These are phyloP conservation scores for Yamadazyma jaroonii DNA, from an alignment of 1,139 yeast species.

Conservation along the genomic window DNA sequence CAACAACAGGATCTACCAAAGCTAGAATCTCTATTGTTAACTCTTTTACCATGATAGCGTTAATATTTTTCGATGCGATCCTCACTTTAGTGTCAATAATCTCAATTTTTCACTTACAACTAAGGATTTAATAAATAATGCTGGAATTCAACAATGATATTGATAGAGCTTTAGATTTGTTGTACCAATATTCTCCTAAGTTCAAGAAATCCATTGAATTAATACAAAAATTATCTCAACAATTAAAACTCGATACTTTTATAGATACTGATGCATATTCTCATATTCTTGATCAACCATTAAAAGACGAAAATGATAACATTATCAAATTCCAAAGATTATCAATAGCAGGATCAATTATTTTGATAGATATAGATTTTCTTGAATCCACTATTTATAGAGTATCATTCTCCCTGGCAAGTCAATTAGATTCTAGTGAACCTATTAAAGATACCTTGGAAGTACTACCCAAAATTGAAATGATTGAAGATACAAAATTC, in stretches of 20 bases:
- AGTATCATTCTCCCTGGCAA: slow-evolving; percentile 38
- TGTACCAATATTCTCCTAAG: slow-evolving; percentile 31
- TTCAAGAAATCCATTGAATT: slow-evolving; percentile 38
- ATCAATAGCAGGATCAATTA: slow-evolving; percentile 43
- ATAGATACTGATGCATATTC: slow-evolving; percentile 38
- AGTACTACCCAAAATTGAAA: slow-evolving; percentile 7
- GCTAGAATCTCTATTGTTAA: slow-evolving; percentile 35
- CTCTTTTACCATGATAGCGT: slow-evolving; percentile 3
- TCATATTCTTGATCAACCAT: slow-evolving; percentile 20
- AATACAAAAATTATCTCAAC: slow-evolving; percentile 41
- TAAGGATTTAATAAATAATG: slow-evolving; percentile 5
- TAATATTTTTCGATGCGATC: slow-evolving; percentile 1
- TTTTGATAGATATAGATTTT: slow-evolving; percentile 44
- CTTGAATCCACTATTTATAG: slow-evolving; percentile 23
- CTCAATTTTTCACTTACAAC: neutral
- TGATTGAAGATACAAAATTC: slow-evolving; percentile 9
- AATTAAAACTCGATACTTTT: slow-evolving; percentile 42
- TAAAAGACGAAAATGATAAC: slow-evolving; percentile 13
- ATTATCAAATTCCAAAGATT: slow-evolving; percentile 23
- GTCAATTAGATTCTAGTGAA: slow-evolving; percentile 14
- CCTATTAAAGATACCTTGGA: neutral
- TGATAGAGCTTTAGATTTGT: slow-evolving; percentile 25
- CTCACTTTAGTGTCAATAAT: neutral
- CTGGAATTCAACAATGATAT: slow-evolving; percentile 21
- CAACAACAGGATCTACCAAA: slow-evolving; percentile 39